Evolutionary conservation across 1,284 basidiomycete species (phyloP).

Genomic region (Trametes versicolor): DNA sequence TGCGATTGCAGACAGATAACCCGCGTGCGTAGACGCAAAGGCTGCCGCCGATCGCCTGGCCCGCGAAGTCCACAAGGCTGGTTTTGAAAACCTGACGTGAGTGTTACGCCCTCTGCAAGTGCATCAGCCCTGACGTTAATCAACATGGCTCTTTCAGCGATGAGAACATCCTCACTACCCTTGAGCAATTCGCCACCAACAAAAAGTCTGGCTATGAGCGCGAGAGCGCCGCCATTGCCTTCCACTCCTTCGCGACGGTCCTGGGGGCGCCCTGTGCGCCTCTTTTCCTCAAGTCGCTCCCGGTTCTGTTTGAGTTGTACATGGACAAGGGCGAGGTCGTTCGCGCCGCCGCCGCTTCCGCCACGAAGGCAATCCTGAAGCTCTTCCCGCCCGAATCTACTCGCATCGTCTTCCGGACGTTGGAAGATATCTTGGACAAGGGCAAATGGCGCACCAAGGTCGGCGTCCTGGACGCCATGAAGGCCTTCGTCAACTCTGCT

Average conservation of each 20-base stretch:
- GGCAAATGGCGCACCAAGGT: conserved; percentile 98
- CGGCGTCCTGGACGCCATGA: conserved; percentile 90
- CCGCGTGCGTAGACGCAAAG: conserved; percentile 70
- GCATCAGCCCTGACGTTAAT: not conserved
- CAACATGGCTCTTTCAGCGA: conserved; percentile 55
- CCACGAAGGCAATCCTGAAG: conserved; percentile 89
- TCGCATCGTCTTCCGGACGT: conserved; percentile 73
- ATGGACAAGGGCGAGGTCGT: conserved; percentile 98
- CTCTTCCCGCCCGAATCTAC: conserved; percentile 88
- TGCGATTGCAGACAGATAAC: conserved; percentile 6
- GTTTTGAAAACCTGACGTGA: conserved; percentile 71
- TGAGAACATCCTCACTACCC: conserved; percentile 66
- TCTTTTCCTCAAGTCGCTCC: conserved; percentile 84
- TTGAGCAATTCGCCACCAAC: conserved; percentile 82
- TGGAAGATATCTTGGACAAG: conserved; percentile 81
- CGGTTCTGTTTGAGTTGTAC: conserved; percentile 85
- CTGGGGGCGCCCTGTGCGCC: conserved; percentile 84
- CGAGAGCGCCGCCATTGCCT: conserved; percentile 89
- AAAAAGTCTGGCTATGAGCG: conserved; percentile 94
- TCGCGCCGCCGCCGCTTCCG: conserved; percentile 80
- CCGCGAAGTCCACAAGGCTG: conserved; percentile 70
- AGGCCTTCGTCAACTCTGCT: conserved; percentile 74
- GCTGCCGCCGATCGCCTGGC: conserved; percentile 82
- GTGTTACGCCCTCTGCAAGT: conserved; percentile 35
- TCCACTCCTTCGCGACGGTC: conserved; percentile 79